Conservation (phyloP, 345 rosid species). For the Combretum micranthum region DNA sequence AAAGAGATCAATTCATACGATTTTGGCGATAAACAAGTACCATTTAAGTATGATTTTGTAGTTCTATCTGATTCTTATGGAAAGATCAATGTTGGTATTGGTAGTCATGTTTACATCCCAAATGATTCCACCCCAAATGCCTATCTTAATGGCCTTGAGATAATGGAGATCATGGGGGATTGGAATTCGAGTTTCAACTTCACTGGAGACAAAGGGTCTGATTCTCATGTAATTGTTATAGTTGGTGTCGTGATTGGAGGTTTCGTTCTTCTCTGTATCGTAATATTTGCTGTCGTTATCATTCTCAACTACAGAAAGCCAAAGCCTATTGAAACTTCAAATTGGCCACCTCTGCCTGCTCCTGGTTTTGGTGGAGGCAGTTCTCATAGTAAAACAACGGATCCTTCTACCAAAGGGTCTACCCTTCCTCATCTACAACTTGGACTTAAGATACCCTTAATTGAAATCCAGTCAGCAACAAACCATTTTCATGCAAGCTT, state of each 20-base stretch:
- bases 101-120: conserved; percentile 1
- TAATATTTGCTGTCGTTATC: background rate
- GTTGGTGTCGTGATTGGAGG: conserved; percentile 28
- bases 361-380: conserved; percentile 14
- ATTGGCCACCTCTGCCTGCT: conserved; percentile 17
- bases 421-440: conserved; percentile 22
- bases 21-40: background rate
- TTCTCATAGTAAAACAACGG: conserved; percentile 16
- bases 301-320: conserved; percentile 4
- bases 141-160: conserved; percentile 50
- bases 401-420: conserved; percentile 12
- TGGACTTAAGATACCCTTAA: conserved; percentile 26
- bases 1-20: conserved; percentile 13
- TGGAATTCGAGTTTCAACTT: conserved; percentile 3
- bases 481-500: conserved; percentile 26
- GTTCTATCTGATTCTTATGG: conserved; percentile 38
- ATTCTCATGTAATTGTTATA: conserved; percentile 1
- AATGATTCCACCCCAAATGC: background rate
- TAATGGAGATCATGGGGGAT: conserved; percentile 29
- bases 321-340: conserved; percentile 15
- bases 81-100: conserved; percentile 23
- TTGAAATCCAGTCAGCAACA: conserved; percentile 38
- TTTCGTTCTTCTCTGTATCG: conserved; percentile 1
- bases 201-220: background rate
- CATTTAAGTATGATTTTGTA: conserved; percentile 37